phyloP scores from a whole-genome alignment of 2,329 filamentous ascomycete species.

The Alternaria triticimaculans region DNA sequence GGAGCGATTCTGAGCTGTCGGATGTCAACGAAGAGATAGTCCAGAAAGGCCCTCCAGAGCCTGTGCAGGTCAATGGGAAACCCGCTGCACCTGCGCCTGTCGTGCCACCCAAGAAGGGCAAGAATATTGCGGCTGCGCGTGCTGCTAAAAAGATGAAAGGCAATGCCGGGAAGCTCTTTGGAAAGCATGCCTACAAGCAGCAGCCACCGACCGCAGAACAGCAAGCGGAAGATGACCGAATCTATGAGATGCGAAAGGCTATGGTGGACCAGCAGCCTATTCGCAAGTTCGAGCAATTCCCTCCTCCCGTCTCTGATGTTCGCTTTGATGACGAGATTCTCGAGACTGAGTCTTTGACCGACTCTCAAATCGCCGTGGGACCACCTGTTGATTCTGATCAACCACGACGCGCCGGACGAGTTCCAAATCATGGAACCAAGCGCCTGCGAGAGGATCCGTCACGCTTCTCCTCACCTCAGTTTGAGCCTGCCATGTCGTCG shows the following conservation, averaged over 20 bases:
- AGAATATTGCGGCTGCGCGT: conserved; percentile 32
- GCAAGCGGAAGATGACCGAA: conserved; percentile 32
- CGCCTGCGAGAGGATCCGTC: conserved; percentile 40
- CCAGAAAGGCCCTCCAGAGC: conserved; percentile 43
- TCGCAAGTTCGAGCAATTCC: conserved; percentile 24
- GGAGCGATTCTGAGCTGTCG: conserved; percentile 46
- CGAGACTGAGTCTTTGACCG: conserved; percentile 46
- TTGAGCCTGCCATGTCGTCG: conserved; percentile 38
- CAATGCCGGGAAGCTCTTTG: conserved; percentile 38
- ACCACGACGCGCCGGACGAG: conserved; percentile 38
- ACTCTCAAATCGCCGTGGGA: conserved; percentile 45
- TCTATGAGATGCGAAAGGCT: conserved; percentile 32
- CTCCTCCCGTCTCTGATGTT: conserved; percentile 39
- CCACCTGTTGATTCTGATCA: conserved; percentile 41
- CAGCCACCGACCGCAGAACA: conserved; percentile 37
- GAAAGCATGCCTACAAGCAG: conserved; percentile 39
- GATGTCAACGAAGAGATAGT: conserved; percentile 50
- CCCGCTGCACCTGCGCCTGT: conserved; percentile 18
- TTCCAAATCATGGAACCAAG: conserved; percentile 38
- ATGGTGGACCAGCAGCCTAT: conserved; percentile 36
- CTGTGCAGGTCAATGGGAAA: conserved; percentile 34
- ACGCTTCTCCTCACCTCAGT: conserved; percentile 40
- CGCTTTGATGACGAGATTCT: conserved; percentile 47
- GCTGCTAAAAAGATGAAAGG: conserved; percentile 42
- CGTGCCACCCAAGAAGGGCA: conserved; percentile 35